phyloP scores from a whole-genome alignment of 1,139 yeast species.

The Hansenula anomala region DNA sequence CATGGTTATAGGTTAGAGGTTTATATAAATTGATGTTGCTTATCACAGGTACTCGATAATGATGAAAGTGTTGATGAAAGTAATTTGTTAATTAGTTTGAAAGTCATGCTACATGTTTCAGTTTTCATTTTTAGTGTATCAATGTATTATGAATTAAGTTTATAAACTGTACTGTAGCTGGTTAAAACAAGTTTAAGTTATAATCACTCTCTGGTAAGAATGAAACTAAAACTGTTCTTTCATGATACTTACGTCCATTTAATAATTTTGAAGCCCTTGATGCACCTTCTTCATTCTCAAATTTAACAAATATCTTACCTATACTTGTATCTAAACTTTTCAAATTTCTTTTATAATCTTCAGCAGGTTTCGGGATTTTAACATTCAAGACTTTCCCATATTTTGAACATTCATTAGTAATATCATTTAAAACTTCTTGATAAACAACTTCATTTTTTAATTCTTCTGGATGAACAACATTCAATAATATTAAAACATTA shows the following conservation, averaged over 20 bases:
- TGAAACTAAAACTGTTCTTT: slow-evolving; percentile 64
- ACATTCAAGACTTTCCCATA: slow-evolving; percentile 52
- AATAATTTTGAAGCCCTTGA: slow-evolving; percentile 53
- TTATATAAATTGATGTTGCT: too few relatives aligned
- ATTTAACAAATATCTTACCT: slow-evolving; percentile 71
- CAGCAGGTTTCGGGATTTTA: slow-evolving; percentile 63
- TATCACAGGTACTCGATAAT: too few relatives aligned
- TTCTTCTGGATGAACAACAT: slow-evolving; percentile 63
- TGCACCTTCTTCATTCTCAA: slow-evolving; percentile 48
- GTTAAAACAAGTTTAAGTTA: slow-evolving; percentile 26
- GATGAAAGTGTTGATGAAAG: too few relatives aligned
- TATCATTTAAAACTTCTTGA: slow-evolving; percentile 47
- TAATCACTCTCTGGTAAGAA: slow-evolving; percentile 59
- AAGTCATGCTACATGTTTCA: too few relatives aligned
- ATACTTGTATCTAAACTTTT: slow-evolving; percentile 45
- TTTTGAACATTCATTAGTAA: slow-evolving; percentile 44
- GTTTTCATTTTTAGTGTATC: too few relatives aligned
- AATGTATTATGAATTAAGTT: too few relatives aligned
- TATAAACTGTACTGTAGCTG: too few relatives aligned
- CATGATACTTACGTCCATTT: slow-evolving; percentile 67
- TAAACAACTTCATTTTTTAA: slow-evolving; percentile 46
- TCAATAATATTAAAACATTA: slow-evolving; percentile 59
- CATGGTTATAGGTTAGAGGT: too few relatives aligned
- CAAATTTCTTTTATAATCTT: slow-evolving; percentile 38
- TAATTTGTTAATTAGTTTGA: too few relatives aligned